phyloP scores from a whole-genome alignment of 2,329 filamentous ascomycete genomes.

The Dothidotthia symphoricarpi region DNA sequence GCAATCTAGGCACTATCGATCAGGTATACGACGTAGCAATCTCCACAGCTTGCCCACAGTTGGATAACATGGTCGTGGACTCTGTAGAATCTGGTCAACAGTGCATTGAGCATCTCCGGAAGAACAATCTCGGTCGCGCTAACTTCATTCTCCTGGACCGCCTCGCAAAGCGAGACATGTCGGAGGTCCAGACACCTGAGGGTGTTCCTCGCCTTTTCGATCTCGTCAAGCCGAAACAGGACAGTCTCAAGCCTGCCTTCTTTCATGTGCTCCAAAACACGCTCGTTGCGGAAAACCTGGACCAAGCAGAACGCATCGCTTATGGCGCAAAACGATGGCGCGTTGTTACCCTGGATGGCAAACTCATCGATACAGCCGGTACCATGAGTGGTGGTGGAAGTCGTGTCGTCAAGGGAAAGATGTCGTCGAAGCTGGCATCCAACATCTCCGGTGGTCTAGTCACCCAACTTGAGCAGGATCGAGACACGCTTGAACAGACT shows the following conservation, averaged over 20 bases:
- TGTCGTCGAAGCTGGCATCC: constrained; percentile 93
- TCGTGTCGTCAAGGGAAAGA: constrained; percentile 83
- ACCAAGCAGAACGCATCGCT: constrained; percentile 95
- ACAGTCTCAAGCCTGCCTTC: constrained; percentile 84
- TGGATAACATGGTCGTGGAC: constrained; percentile 97
- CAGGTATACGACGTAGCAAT: constrained; percentile 96
- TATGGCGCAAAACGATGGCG: constrained; percentile 93
- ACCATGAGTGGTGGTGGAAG: constrained; percentile 98
- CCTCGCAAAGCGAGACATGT: constrained; percentile 73
- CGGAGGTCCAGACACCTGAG: constrained; percentile 82
- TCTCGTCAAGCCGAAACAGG: constrained; percentile 82
- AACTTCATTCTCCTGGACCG: constrained; percentile 97
- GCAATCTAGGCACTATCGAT: constrained; percentile 91
- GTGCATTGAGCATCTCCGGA: constrained; percentile 95
- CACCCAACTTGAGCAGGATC: constrained; percentile 77
- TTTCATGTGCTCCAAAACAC: constrained; percentile 96
- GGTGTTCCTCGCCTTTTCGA: constrained; percentile 91
- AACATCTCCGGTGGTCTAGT: constrained; percentile 89
- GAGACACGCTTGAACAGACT: constrained; percentile 78
- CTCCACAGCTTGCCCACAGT: constrained; percentile 85
- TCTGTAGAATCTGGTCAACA: constrained; percentile 95
- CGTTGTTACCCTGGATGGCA: constrained; percentile 91
- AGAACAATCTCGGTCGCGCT: constrained; percentile 93
- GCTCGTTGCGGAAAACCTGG: constrained; percentile 83
- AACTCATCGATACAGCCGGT: constrained; percentile 95